Evolutionary conservation across 176 grass and related monocot species (phyloP), one percentile per base, ranked within the genome.

Genomic region (Oryza meridionalis): DNA sequence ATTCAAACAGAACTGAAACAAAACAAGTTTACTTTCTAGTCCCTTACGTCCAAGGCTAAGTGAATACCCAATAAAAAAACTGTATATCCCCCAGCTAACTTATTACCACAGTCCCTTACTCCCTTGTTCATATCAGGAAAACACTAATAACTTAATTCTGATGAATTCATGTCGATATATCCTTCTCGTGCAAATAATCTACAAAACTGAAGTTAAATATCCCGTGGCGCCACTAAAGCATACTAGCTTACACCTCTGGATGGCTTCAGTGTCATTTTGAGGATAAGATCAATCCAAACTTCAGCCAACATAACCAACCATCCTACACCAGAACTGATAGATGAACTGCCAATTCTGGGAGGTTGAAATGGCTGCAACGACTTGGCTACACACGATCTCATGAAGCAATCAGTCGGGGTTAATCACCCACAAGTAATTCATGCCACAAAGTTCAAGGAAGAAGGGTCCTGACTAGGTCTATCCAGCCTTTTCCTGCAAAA

Each of bases 401-500:
- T 27, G 4, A 53, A 77, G 40, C 53, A 83, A 70, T 25, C 74
- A 72, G 26, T 80, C 65, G 17, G 38, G 53, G 61, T 58, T 50
- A 27, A 70, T 70, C 35, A 53, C 26, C 37, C 19, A 78, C n/a
- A 46, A 64, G 33, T 43, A n/a, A 15, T 83, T 86, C 71, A 92
- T 11, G 77, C 66, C 19, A 75, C 72, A 66, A 84, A 33, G 81
- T 84, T 90, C 32, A 84, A 83, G 55, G 85, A 67, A 85, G 84
- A 73, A 75, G 70, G 76, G 64, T 65, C 71, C 44, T 76, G 63
- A 38, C 51, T 76, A 55, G 32, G 63, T 42, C 68, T 79, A 46
- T 91, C 78, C 65, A 83, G 77, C 71, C 46, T 71, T 91, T 82
- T 85, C 88, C 91, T 96, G 49, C 65, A 83, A 76, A 80, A 76